phyloP scores from a whole-genome alignment of 805 yeast species.

The Zygosaccharomyces pseudorouxii region DNA sequence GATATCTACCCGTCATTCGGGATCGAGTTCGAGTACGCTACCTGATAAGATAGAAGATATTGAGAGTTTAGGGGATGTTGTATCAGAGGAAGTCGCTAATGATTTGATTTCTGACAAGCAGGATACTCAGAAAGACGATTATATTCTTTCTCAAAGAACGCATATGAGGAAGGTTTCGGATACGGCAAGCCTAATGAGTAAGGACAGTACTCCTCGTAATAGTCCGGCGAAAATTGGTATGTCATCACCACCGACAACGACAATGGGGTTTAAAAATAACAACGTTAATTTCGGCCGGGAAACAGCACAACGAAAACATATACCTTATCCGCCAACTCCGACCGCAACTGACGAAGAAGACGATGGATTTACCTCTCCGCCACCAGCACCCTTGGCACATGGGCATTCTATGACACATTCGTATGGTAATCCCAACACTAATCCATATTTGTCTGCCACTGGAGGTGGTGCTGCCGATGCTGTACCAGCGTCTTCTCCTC shows the following conservation, averaged over 20 bases:
- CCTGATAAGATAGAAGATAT: constrained; percentile 27
- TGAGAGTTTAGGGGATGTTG: constrained; percentile 17
- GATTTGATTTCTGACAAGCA: constrained; percentile 15
- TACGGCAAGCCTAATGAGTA: constrained; percentile 29
- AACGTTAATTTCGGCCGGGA: background rate
- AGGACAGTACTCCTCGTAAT: constrained; percentile 23
- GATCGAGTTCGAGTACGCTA: constrained; percentile 3
- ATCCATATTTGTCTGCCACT: background rate
- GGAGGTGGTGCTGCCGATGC: background rate
- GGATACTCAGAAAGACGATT: constrained; percentile 11
- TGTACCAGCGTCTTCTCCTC: background rate
- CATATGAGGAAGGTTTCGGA: constrained; percentile 30
- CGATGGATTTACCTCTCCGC: constrained; percentile 1
- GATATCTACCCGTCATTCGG: background rate
- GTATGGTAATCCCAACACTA: background rate
- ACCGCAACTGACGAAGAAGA: constrained; percentile 1
- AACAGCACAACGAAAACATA: constrained; percentile 12
- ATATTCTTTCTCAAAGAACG: constrained; percentile 22
- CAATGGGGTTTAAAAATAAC: background rate
- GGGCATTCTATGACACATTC: background rate
- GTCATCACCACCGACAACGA: constrained; percentile 6
- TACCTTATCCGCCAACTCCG: constrained; percentile 7
- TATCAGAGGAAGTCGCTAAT: constrained; percentile 20
- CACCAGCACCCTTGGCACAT: background rate
- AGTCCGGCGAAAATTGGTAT: constrained; percentile 20